Evolutionary conservation across 805 yeast species (phyloP), one percentile per base, ranked within the genome.

Genomic region (Priceomyces melissophilus): DNA sequence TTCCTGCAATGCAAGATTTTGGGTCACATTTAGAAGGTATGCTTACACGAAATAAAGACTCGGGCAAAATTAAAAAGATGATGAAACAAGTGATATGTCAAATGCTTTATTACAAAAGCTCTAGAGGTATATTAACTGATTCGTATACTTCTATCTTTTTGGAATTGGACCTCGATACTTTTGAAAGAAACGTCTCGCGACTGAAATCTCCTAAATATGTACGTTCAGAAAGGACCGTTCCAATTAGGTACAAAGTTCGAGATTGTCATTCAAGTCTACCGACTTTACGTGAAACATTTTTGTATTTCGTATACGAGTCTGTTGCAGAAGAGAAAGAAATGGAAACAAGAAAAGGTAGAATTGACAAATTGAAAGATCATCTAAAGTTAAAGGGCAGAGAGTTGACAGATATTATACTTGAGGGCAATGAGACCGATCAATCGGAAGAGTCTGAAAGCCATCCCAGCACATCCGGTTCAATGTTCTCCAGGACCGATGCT

Each of bases 181-280:
- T 34, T 12, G 27, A 34, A 34, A n/a, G n/a, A n/a, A 17, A 34
- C 23, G 7, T 20, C 7, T 13, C 7, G 14, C 17, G 28, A 17
- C 29, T 17, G 37, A 34, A n/a, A 34, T 8, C 7, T 9, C 30
- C n/a, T 4, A 34, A 17, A 16, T 11, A 10, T n/a, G n/a, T n/a
- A n/a, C n/a, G n/a, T n/a, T 27, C 17, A 9, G 3, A 10, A 9
- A 34, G 23, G n/a, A 34, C 15, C 17, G 29, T 34, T 11, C 37
- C 37, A 3, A 20, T 34, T 12, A 34, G 30, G 37, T 34, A 34
- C 12, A 15, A 17, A 16, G 28, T 34, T 17, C 37, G 30, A 3
- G 30, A 34, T 2, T 34, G 37, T n/a, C 37, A 34, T 7, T 34
- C 37, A 16, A n/a, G 16, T 34, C 17, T n/a, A 34, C 37, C 30